These are phyloP conservation scores for Candida schatavii DNA, from an alignment of 805 yeast genomes.

Conservation along the genomic window DNA sequence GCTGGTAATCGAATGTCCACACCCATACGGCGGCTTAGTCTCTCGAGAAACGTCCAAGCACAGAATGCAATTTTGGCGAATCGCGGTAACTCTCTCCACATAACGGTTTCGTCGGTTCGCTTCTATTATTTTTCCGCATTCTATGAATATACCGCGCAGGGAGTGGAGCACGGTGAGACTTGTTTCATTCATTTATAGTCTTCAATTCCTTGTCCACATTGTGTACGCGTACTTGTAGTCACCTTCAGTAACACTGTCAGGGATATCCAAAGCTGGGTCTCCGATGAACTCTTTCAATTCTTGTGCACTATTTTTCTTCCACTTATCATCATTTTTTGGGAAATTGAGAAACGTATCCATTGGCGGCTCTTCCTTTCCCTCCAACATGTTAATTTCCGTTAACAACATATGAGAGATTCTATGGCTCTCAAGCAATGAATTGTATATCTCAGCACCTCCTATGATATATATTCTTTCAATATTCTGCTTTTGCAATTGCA, in stretches of 20 bases:
- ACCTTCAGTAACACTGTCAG: constrained; percentile 29
- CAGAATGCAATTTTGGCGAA: too few relatives aligned
- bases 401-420: constrained; percentile 56
- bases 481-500: constrained; percentile 6
- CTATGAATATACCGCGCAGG: neutral
- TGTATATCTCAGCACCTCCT: constrained; percentile 91
- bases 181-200: too few relatives aligned
- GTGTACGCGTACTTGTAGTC: constrained; percentile 56
- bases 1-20: too few relatives aligned
- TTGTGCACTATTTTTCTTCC: constrained; percentile 33
- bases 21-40: too few relatives aligned
- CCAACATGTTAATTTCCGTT: constrained; percentile 55
- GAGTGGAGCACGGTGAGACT: neutral
- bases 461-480: constrained; percentile 72
- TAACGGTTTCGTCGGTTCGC: too few relatives aligned
- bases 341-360: constrained; percentile 72
- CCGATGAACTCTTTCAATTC: constrained; percentile 41
- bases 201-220: constrained; percentile 44
- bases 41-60: too few relatives aligned
- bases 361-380: constrained; percentile 30
- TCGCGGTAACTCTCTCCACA: neutral
- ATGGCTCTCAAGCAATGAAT: constrained; percentile 44
- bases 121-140: neutral
- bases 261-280: constrained; percentile 8
- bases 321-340: constrained; percentile 15